Percentiles rank a stretch among this genome's conserved stretches.
Evolutionary conservation across 495 filamentous ascomycete genomes (phyloP).

Genomic region (Tuber umbilicatum): DNA sequence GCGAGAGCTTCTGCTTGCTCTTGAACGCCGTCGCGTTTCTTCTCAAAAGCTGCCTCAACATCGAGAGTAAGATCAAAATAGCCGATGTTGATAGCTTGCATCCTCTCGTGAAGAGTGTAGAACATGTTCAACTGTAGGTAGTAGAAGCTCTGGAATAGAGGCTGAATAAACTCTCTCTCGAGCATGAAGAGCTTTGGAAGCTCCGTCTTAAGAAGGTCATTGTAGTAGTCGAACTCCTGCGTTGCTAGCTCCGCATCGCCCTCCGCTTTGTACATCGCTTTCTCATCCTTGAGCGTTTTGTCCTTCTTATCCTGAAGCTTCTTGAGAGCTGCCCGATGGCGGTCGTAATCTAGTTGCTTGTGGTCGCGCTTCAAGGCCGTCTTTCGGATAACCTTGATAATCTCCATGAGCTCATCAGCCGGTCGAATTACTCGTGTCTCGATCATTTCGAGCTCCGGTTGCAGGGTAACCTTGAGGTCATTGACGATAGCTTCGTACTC

Average conservation of each 20-base stretch:
- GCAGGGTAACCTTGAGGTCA: slow-evolving; percentile 79
- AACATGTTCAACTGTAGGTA: slow-evolving; percentile 99
- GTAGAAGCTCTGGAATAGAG: slow-evolving; percentile 98
- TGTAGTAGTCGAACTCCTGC: slow-evolving; percentile 94
- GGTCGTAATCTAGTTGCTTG: slow-evolving; percentile 95
- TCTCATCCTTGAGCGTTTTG: slow-evolving; percentile 91
- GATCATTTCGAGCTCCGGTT: slow-evolving; percentile 96
- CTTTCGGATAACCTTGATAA: slow-evolving; percentile 93
- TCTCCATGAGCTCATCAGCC: slow-evolving; percentile 88
- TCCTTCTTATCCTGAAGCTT: slow-evolving; percentile 98
- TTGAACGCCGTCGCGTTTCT: slow-evolving; percentile 78
- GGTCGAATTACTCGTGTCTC: slow-evolving; percentile 83
- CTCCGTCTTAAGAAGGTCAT: slow-evolving; percentile 91
- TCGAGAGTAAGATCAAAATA: slow-evolving; percentile 92
- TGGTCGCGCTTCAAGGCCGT: slow-evolving; percentile 83
- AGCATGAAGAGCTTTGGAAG: slow-evolving; percentile 84
- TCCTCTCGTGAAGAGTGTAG: slow-evolving; percentile 95
- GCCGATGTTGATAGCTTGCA: slow-evolving; percentile 93
- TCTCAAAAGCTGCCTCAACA: slow-evolving; percentile 81
- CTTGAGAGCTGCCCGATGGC: slow-evolving; percentile 72
- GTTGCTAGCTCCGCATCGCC: slow-evolving; percentile 85
- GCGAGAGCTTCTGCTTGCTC: slow-evolving; percentile 71
- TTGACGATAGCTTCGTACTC: slow-evolving; percentile 90
- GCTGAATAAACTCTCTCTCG: slow-evolving; percentile 95
- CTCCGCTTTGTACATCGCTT: slow-evolving; percentile 92